Evolutionary conservation across 495 filamentous ascomycete species (phyloP).

Genomic region (Neurospora africana): DNA sequence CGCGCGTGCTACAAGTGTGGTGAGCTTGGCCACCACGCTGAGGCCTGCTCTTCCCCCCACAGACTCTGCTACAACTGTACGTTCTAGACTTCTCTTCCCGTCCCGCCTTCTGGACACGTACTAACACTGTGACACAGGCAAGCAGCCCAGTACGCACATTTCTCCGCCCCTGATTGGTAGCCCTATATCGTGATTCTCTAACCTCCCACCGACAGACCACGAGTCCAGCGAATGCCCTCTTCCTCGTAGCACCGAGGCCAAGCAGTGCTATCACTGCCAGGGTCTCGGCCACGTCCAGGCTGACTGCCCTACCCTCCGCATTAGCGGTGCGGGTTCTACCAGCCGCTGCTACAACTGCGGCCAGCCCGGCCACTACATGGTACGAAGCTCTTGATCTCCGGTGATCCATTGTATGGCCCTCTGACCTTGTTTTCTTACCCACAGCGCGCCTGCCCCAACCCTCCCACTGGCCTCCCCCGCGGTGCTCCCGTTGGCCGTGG

Average conservation of each 20-base stretch:
- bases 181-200: slow-evolving; percentile 2
- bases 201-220: slow-evolving; percentile 58
- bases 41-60: slow-evolving; percentile 94
- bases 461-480: slow-evolving; percentile 48
- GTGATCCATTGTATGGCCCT: slow-evolving; percentile 4
- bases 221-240: slow-evolving; percentile 95
- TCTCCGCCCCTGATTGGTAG: slow-evolving; percentile 8
- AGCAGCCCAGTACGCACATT: slow-evolving; percentile 65
- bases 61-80: slow-evolving; percentile 98
- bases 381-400: slow-evolving; percentile 5
- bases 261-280: slow-evolving; percentile 99
- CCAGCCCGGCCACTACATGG: slow-evolving; percentile 77
- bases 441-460: slow-evolving; percentile 76
- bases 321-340: slow-evolving; percentile 66
- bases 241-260: slow-evolving; percentile 92
- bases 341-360: slow-evolving; percentile 95
- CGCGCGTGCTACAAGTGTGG: slow-evolving; percentile 99
- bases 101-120: background rate
- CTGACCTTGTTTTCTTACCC: background rate
- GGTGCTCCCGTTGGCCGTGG: slow-evolving; percentile 56
- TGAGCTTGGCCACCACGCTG: slow-evolving; percentile 97
- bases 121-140: slow-evolving; percentile 43
- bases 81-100: slow-evolving; percentile 2
- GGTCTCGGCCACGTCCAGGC: slow-evolving; percentile 97
- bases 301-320: slow-evolving; percentile 92